A percentile compares a stretch with the other conserved stretches of the same genome.
phyloP scores from a whole-genome alignment of 2,329 filamentous ascomycete genomes.

The Blastomyces percursus region DNA sequence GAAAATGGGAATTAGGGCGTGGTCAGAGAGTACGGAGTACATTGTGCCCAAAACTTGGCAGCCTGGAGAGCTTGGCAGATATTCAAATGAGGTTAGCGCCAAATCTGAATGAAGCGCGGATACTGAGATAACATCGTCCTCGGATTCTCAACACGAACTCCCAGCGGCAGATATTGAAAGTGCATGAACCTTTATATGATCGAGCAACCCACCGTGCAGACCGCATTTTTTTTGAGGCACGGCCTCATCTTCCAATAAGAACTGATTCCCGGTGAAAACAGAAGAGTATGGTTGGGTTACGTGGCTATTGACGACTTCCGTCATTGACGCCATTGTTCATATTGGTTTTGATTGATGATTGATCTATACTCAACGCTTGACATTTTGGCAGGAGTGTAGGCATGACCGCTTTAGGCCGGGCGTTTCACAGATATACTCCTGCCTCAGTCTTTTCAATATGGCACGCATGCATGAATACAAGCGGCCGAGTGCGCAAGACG shows the following conservation, averaged over 20 bases:
- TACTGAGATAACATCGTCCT: too few species aligned
- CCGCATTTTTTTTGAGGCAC: background rate
- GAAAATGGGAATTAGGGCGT: too few species aligned
- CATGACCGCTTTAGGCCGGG: background rate
- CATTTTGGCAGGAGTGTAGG: background rate
- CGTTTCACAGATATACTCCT: background rate
- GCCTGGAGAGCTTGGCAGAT: too few species aligned
- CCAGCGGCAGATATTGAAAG: background rate
- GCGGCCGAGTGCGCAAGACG: conserved; percentile 25
- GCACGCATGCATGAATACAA: conserved; percentile 29
- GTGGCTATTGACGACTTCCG: background rate
- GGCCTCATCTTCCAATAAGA: background rate
- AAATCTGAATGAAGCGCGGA: too few species aligned
- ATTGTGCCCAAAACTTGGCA: too few species aligned
- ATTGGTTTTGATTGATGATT: background rate
- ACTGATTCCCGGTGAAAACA: background rate
- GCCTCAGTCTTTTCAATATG: conserved; percentile 19
- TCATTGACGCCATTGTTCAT: background rate
- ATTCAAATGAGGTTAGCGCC: too few species aligned
- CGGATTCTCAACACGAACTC: background rate
- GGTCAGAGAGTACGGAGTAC: too few species aligned
- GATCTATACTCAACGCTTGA: background rate
- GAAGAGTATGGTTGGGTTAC: background rate
- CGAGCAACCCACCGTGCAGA: too few species aligned
- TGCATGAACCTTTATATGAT: background rate